A percentile compares a stretch with the other conserved stretches of the same genome.
These are phyloP conservation scores for Yamadazyma jaroonii DNA, from an alignment of 1,139 yeast genomes.

Conservation along the genomic window DNA sequence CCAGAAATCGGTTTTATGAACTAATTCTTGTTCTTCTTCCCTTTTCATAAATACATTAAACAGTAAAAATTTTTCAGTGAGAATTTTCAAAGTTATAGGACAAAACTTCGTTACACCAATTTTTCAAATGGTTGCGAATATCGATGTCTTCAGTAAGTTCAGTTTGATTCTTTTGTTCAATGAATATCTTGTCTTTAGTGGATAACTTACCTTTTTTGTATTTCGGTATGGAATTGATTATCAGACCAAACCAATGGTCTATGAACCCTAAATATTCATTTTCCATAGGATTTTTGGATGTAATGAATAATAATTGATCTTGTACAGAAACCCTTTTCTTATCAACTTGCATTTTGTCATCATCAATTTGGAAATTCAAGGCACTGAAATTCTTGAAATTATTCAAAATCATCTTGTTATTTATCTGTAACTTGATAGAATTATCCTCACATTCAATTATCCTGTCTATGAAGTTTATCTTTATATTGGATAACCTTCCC, in stretches of 20 bases:
- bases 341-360: too few species aligned
- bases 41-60: too few species aligned
- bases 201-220: conserved; percentile 26
- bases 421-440: conserved; percentile 14
- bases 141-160: neutral
- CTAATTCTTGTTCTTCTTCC: too few species aligned
- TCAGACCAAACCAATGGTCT: conserved; percentile 26
- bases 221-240: conserved; percentile 32
- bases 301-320: conserved; percentile 17
- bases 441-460: conserved; percentile 16
- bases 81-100: conserved; percentile 4
- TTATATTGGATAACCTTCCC: conserved; percentile 41
- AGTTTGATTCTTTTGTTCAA: conserved; percentile 24
- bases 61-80: conserved; percentile 3
- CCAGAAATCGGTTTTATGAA: too few species aligned
- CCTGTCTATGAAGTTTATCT: conserved; percentile 45
- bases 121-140: conserved; percentile 1
- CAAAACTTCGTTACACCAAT: conserved; percentile 5
- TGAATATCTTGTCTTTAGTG: conserved; percentile 39
- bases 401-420: conserved; percentile 18
- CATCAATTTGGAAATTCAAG: conserved; percentile 9
- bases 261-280: conserved; percentile 14
- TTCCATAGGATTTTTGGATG: conserved; percentile 17
- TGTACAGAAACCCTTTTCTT: conserved; percentile 1
- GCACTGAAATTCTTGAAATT: conserved; percentile 26